Percentiles rank a stretch among this genome's conserved stretches.
Conservation (phyloP, 2,329 filamentous ascomycete genomes). For the Dryadomyces quercus-mongolicae region DNA sequence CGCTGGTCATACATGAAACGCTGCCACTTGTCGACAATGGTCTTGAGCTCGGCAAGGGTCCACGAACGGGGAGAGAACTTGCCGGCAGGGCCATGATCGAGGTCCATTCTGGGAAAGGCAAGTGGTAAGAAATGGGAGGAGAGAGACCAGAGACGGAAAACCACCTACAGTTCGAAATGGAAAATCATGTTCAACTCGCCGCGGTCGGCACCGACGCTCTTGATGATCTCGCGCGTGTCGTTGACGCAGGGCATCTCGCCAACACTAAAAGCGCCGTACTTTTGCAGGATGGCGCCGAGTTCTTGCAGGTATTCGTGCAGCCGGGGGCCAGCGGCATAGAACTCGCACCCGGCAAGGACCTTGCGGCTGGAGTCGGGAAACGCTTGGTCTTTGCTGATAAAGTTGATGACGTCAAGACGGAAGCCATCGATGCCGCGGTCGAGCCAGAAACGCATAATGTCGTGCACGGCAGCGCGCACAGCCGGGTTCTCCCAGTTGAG, state of each 20-base stretch:
- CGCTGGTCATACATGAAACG: slow-evolving; percentile 37
- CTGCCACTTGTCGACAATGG: slow-evolving; percentile 19
- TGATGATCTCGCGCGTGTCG: slow-evolving; percentile 6
- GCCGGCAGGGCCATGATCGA: slow-evolving; percentile 4
- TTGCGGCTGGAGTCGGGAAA: slow-evolving; percentile 38
- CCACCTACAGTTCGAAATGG: slow-evolving; percentile 5
- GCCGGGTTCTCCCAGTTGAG: slow-evolving; percentile 69
- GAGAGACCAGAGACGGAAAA: not conserved
- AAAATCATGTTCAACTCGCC: slow-evolving; percentile 6
- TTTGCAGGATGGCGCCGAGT: slow-evolving; percentile 53
- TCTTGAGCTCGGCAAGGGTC: slow-evolving; percentile 2
- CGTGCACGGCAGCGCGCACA: slow-evolving; percentile 56
- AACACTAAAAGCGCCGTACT: slow-evolving; percentile 58
- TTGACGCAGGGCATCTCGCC: slow-evolving; percentile 36
- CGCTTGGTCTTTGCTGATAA: slow-evolving; percentile 50
- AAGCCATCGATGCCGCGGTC: slow-evolving; percentile 60
- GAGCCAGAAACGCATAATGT: slow-evolving; percentile 68
- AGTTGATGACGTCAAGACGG: slow-evolving; percentile 61
- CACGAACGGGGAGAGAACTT: slow-evolving; percentile 4
- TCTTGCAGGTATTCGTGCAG: slow-evolving; percentile 54
- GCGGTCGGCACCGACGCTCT: slow-evolving; percentile 2
- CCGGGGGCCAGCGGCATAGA: slow-evolving; percentile 37
- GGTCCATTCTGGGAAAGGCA: slow-evolving; percentile 3
- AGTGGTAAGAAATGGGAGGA: not conserved
- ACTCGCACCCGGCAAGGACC: slow-evolving; percentile 22